Conservation (phyloP, 1,139 yeast genomes). For the Sugiyamaella castrensis region DNA sequence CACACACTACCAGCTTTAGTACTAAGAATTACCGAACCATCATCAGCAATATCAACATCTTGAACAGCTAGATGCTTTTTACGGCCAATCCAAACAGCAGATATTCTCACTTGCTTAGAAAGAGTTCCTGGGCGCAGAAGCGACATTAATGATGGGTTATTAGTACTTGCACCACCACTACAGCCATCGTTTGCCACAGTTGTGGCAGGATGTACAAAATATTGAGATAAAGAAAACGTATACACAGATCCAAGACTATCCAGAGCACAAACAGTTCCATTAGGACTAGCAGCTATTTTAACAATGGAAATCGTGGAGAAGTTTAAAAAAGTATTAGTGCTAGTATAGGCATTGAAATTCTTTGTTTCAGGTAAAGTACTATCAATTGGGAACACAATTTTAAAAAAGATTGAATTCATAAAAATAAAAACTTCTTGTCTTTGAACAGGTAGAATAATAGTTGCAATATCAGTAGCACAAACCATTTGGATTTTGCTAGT, state of each 20-base stretch:
- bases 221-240: slow-evolving; percentile 25
- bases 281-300: slow-evolving; percentile 25
- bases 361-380: slow-evolving; percentile 9
- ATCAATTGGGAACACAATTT: slow-evolving; percentile 37
- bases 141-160: background rate
- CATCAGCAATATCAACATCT: slow-evolving; percentile 66
- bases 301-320: slow-evolving; percentile 19
- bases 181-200: background rate
- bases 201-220: slow-evolving; percentile 10
- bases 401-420: slow-evolving; percentile 55
- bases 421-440: slow-evolving; percentile 61
- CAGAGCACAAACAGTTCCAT: slow-evolving; percentile 33
- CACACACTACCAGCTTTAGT: slow-evolving; percentile 67
- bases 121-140: slow-evolving; percentile 14
- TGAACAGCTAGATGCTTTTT: slow-evolving; percentile 34
- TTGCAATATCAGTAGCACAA: slow-evolving; percentile 66
- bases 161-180: background rate
- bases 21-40: slow-evolving; percentile 67
- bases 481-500: slow-evolving; percentile 54
- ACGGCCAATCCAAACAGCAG: slow-evolving; percentile 38
- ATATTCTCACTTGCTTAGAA: slow-evolving; percentile 21
- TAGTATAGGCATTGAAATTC: slow-evolving; percentile 22
- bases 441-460: slow-evolving; percentile 58
- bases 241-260: slow-evolving; percentile 36
- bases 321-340: slow-evolving; percentile 14